Percentiles rank a stretch among this genome's conserved stretches.
These are phyloP conservation scores for Fomitopsis pinicola DNA, from an alignment of 1,284 basidiomycete genomes.

Conservation along the genomic window DNA sequence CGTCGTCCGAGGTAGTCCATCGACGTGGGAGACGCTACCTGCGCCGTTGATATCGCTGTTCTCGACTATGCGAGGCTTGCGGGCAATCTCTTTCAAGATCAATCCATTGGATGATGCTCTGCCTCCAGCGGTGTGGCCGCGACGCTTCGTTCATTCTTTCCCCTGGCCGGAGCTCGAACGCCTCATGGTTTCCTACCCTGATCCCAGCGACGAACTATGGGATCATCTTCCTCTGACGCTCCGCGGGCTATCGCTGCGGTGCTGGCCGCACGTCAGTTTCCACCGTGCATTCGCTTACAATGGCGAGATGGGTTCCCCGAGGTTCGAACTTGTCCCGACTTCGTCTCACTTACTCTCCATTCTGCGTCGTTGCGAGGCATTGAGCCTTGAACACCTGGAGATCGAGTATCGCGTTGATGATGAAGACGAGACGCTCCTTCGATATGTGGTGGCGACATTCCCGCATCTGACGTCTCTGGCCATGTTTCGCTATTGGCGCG, in stretches of 20 bases:
- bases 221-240: neutral
- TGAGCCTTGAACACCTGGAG: no score
- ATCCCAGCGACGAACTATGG: neutral
- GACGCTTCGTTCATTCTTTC: neutral
- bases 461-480: neutral
- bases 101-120: neutral
- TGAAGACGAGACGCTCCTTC: no score
- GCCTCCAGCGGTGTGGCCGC: neutral
- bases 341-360: no score
- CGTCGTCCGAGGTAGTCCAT: neutral
- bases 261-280: neutral
- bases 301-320: no score
- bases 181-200: neutral
- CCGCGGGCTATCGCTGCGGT: neutral
- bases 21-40: neutral
- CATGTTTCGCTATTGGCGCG: neutral
- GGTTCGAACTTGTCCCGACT: no score
- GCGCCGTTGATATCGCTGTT: neutral
- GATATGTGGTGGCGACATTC: neutral
- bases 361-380: no score
- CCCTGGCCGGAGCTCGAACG: neutral
- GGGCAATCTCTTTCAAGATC: neutral
- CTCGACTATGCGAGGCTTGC: no score
- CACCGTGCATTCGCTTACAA: neutral
- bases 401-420: no score